Percentiles rank a stretch among this genome's conserved stretches.
These are phyloP conservation scores for Moniliella sp. DNA, from an alignment of 1,284 basidiomycete genomes.

Conservation along the genomic window DNA sequence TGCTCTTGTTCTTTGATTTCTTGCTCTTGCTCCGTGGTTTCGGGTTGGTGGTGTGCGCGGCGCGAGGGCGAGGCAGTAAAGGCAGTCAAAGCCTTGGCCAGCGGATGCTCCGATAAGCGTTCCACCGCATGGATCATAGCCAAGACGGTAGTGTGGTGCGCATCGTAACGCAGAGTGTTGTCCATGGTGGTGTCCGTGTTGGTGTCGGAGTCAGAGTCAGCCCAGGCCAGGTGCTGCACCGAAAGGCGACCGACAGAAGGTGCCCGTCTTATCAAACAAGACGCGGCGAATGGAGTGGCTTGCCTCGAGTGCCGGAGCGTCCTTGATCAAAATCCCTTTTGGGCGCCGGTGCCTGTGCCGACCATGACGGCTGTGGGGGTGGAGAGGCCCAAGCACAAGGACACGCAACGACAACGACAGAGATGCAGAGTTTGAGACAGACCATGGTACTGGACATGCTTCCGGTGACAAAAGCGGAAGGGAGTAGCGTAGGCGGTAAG, in stretches of 20 bases:
- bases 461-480: conserved; percentile 58
- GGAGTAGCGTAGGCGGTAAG: conserved; percentile 44
- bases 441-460: conserved; percentile 70
- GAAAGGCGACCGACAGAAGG: conserved; percentile 61
- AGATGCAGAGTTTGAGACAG: conserved; percentile 90
- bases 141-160: too few relatives aligned
- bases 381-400: conserved; percentile 88
- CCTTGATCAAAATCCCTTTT: conserved; percentile 98
- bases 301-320: conserved; percentile 76
- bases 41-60: too few relatives aligned
- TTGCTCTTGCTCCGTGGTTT: too few relatives aligned
- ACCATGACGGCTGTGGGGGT: conserved; percentile 99
- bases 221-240: conserved; percentile 58
- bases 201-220: conserved; percentile 36
- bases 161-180: too few relatives aligned
- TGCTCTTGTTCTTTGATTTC: too few relatives aligned
- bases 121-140: conserved; percentile 72
- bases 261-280: conserved; percentile 91
- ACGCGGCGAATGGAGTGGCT: conserved; percentile 60
- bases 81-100: conserved; percentile 57
- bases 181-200: background rate
- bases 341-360: conserved; percentile 84
- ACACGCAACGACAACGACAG: conserved; percentile 90
- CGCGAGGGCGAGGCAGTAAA: too few relatives aligned
- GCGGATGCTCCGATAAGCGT: conserved; percentile 76